Conservation (phyloP, 495 filamentous ascomycete genomes). For the Hypoxylon trugodes region DNA sequence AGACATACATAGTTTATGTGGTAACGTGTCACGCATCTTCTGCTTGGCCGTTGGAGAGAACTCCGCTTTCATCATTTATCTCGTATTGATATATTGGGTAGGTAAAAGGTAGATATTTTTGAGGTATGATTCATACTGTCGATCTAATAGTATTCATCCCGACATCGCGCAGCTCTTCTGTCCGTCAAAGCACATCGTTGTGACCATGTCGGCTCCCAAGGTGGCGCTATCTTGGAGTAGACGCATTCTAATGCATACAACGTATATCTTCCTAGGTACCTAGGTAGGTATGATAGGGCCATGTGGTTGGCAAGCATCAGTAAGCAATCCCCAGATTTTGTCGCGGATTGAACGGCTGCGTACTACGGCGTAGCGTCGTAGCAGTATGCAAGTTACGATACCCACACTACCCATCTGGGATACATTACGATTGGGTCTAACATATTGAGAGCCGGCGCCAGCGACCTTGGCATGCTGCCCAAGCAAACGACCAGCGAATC, state of each 20-base stretch:
- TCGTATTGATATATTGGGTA: neutral
- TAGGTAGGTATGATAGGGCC: constrained; percentile 21
- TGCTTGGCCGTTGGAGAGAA: neutral
- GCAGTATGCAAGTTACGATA: constrained; percentile 7
- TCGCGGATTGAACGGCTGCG: constrained; percentile 20
- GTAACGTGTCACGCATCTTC: constrained; percentile 19
- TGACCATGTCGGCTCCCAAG: constrained; percentile 15
- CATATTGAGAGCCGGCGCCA: constrained; percentile 19
- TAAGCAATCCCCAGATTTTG: constrained; percentile 35
- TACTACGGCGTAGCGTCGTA: constrained; percentile 11
- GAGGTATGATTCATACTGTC: neutral
- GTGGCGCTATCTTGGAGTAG: constrained; percentile 12
- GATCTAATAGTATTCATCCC: constrained; percentile 11
- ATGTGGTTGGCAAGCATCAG: constrained; percentile 25
- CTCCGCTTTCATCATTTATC: neutral
- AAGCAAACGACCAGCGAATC: constrained; percentile 23
- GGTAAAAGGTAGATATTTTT: neutral
- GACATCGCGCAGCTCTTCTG: neutral
- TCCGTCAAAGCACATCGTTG: neutral
- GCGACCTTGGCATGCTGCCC: constrained; percentile 16
- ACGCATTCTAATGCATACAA: too few relatives aligned
- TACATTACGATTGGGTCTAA: constrained; percentile 17
- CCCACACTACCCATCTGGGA: constrained; percentile 28
- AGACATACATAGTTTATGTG: too few relatives aligned
- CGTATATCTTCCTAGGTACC: too few relatives aligned